Evolutionary conservation across 129 eudicot species (phyloP), one percentile per base, ranked within the genome.

Genomic region (Erigeron canadensis): DNA sequence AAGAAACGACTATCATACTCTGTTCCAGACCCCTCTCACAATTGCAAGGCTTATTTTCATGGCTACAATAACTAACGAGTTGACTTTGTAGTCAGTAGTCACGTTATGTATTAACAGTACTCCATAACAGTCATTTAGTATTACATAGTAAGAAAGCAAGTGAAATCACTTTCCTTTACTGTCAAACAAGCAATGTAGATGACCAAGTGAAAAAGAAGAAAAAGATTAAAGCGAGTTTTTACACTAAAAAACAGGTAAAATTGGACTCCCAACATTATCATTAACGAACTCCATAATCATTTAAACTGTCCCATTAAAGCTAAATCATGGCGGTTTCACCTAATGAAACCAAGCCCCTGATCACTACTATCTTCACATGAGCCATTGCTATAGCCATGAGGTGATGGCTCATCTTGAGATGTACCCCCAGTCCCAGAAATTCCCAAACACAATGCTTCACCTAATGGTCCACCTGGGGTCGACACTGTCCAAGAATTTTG

Each of bases 1-100:
- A 86, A 69, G 80, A 89, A 89, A 71, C 73, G 88, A 10, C 79
- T 89, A 46, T 85, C 98, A 0, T 93, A 81, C 72, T 91, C 95
- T 0, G 65, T 79, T 13, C 86, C 79, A 1, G 95, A 87, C 12
- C 76, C 7, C 4, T 56, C 34, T 16, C 34, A 56, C 34, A 56
- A 56, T 56, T 54, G 23, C 60, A 54, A 54, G 60, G 19, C 54
- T 47, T n/a, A 7, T 46, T 12, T 11, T 16, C 58, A 16, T 53
- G 22, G 58, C 21, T 17, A 53, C 34, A 28, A 28, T 28, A 2
- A 28, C 34, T 28, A 28, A 28, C 3, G 34, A 28, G 34, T 28
- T 3, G 34, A 28, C 34, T 28, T 28, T 28, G 34, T 28, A 28
- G 34, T 28, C 34, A 28, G 34, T 28, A 28, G 34, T 28, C 34